Evolutionary conservation across 2,329 filamentous ascomycete species (phyloP).

Genomic region (Colletotrichum gigasporum): DNA sequence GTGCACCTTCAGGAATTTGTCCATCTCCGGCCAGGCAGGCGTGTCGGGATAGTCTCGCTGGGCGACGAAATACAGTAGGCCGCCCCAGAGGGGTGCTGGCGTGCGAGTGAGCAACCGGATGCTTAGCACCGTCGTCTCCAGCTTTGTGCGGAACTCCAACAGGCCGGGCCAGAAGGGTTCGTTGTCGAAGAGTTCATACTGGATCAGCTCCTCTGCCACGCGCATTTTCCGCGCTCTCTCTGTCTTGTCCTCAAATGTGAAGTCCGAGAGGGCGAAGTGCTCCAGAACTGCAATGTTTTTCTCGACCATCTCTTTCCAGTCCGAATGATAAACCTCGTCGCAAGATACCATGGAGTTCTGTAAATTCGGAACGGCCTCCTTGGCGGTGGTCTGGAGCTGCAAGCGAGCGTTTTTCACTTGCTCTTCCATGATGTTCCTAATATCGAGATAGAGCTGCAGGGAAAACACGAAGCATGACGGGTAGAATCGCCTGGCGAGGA

Average conservation of each 20-base stretch:
- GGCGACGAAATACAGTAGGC: neutral
- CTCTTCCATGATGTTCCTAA: neutral
- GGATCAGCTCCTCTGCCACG: neutral
- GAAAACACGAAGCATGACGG: neutral
- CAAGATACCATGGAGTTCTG: neutral
- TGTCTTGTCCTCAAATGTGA: neutral
- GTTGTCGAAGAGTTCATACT: neutral
- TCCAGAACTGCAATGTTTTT: neutral
- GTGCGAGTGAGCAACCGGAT: neutral
- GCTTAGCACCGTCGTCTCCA: neutral
- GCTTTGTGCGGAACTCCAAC: neutral
- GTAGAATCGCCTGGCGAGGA: neutral
- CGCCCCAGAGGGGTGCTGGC: neutral
- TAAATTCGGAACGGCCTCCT: neutral
- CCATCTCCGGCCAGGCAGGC: neutral
- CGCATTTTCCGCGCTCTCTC: neutral
- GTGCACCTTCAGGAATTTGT: neutral
- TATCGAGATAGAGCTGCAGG: neutral
- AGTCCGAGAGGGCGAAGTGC: neutral
- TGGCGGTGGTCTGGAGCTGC: neutral
- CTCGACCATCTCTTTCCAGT: neutral
- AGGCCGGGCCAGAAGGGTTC: constrained; percentile 1
- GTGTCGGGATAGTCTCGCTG: neutral
- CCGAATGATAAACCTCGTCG: neutral
- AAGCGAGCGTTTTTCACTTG: neutral